These are phyloP conservation scores for Kluyveromyces nonfermentans DNA, from an alignment of 805 yeast species.

Conservation along the genomic window DNA sequence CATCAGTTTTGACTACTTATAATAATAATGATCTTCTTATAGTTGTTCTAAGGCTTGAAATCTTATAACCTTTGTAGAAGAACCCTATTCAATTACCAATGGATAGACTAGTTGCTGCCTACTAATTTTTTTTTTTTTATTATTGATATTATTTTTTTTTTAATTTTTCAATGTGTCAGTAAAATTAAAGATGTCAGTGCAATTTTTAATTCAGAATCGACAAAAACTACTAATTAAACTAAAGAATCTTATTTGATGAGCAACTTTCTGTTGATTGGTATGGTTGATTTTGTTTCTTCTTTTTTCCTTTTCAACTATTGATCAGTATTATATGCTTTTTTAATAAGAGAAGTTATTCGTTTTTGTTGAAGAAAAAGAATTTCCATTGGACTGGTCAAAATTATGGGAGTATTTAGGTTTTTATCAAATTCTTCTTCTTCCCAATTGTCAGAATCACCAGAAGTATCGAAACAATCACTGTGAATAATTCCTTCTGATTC, in stretches of 20 bases:
- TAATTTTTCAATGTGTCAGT: background rate
- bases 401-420: conserved; percentile 5
- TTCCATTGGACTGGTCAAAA: conserved; percentile 15
- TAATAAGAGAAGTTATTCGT: conserved; percentile 18
- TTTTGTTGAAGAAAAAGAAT: conserved; percentile 18
- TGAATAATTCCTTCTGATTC: conserved; percentile 6
- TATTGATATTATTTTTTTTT: too few relatives aligned
- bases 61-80: background rate
- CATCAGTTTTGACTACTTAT: background rate
- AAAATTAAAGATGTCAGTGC: background rate
- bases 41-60: background rate
- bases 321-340: conserved; percentile 11
- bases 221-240: background rate
- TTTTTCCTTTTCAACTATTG: too few relatives aligned
- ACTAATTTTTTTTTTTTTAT: background rate
- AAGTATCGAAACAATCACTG: conserved; percentile 14
- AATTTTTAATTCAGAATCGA: background rate
- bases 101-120: background rate
- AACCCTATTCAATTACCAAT: background rate
- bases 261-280: background rate
- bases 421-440: conserved; percentile 27
- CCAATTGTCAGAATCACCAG: conserved; percentile 23
- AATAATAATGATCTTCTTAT: background rate
- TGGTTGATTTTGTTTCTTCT: too few relatives aligned
- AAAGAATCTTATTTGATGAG: background rate